Evolutionary conservation across 2,329 filamentous ascomycete species (phyloP), one percentile per base, ranked within the genome.

Genomic region (Aspergillus fumigatus): DNA sequence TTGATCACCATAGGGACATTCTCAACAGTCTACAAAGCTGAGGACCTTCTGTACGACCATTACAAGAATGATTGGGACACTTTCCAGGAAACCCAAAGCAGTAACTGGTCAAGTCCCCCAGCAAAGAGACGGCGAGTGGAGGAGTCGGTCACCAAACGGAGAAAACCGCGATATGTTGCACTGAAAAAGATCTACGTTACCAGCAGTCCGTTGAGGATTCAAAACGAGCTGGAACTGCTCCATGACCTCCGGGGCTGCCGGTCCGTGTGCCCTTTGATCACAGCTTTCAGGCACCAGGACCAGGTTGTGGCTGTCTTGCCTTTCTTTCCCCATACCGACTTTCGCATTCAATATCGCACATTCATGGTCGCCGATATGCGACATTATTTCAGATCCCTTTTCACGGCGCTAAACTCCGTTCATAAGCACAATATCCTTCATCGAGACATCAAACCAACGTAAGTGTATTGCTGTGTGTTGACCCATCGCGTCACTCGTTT

Each of bases 141-240:
- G 45, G 69, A 75, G 50, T 73, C 70, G 21, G 71, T 72, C 52
- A 69, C 65, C 23, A 73, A 72, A 43, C 77, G 77, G 54, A 78
- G 77, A 51, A 82, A 78, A 63, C 80, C 88, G 25, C 90, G 88
- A 70, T 97, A 88, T 69, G 95, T 99, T 60, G 94, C 95, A 21
- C 90, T 99, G 75, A 99, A 99, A 79, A 99, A 99, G 79, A 99
- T 99, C 65, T 99, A 99, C 73, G 94, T 97, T 62, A 99, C 95
- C 0, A 97, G 92, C 60, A 97, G 92, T 64, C 94, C 94, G 0
- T 82, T 87, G 27, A 89, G 94, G 48, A 97, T 99, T 65, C 85
- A 96, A 70, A 99, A 99, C 76, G 94, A 99, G 75, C 86, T 99
- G 19, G 93, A 97, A 67, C 82, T 99, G 23, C 84, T 99, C 23